Evolutionary conservation across 176 grass and related monocot species (phyloP).

Genomic region (Eleusine coracana): DNA sequence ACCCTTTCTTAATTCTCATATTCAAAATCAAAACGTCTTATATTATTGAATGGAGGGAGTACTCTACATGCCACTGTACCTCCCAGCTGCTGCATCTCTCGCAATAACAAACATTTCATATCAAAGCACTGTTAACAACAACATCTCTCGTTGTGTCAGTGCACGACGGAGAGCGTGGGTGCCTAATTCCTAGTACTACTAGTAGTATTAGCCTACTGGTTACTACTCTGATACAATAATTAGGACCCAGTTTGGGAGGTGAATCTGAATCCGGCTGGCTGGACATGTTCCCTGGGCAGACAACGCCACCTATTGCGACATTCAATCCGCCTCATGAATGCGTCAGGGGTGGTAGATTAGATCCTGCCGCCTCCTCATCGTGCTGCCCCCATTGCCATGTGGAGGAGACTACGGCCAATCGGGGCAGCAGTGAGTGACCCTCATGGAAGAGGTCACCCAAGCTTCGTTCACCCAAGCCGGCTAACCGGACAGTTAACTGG

Average conservation of each 20-base stretch:
- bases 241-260: neutral
- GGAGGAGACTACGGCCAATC: neutral
- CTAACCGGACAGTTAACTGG: neutral
- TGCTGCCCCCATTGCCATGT: neutral
- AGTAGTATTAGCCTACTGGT: too few species aligned
- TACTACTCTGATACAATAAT: too few species aligned
- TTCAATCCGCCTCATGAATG: slow-evolving; percentile 9
- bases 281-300: neutral
- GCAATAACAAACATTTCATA: too few species aligned
- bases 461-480: neutral
- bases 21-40: too few species aligned
- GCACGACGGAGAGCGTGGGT: too few species aligned
- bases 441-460: neutral
- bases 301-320: neutral
- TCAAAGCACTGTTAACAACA: too few species aligned
- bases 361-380: neutral
- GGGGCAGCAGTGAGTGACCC: neutral
- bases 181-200: too few species aligned
- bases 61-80: too few species aligned
- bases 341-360: slow-evolving; percentile 10
- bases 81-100: too few species aligned
- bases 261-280: neutral
- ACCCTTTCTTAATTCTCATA: too few species aligned
- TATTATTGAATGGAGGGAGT: too few species aligned
- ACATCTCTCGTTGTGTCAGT: too few species aligned